These are phyloP conservation scores for Ceratobasidium papillatum DNA, from an alignment of 1,284 basidiomycete genomes.

Conservation along the genomic window DNA sequence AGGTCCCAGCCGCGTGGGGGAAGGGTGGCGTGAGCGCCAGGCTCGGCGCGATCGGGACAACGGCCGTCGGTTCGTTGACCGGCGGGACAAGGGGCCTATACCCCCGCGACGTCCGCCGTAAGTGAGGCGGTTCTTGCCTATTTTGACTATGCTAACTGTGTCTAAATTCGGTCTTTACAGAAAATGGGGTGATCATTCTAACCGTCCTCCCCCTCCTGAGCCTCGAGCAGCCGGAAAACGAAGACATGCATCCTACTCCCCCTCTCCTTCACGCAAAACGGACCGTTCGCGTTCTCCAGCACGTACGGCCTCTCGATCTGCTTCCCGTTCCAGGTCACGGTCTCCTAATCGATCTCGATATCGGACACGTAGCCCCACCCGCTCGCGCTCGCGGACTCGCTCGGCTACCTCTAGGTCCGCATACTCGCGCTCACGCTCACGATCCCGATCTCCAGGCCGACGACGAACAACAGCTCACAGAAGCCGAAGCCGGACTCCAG, in stretches of 20 bases:
- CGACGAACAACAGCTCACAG: slow-evolving; percentile 57
- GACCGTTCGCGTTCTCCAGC: slow-evolving; percentile 36
- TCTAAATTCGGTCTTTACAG: background rate
- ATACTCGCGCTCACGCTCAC: slow-evolving; percentile 65
- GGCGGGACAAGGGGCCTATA: slow-evolving; percentile 28
- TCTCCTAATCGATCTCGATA: slow-evolving; percentile 47
- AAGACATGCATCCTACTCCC: slow-evolving; percentile 32
- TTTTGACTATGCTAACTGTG: slow-evolving; percentile 12
- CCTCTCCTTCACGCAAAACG: slow-evolving; percentile 35
- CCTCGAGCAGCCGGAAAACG: slow-evolving; percentile 27
- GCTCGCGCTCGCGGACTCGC: slow-evolving; percentile 59
- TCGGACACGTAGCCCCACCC: slow-evolving; percentile 49
- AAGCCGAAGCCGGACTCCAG: slow-evolving; percentile 53
- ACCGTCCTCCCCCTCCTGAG: slow-evolving; percentile 22
- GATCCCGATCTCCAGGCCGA: slow-evolving; percentile 65
- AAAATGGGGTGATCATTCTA: slow-evolving; percentile 22
- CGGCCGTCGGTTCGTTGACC: slow-evolving; percentile 22
- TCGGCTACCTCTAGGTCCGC: slow-evolving; percentile 73
- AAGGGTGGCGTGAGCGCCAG: slow-evolving; percentile 39
- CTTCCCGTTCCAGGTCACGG: slow-evolving; percentile 38
- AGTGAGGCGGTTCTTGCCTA: background rate
- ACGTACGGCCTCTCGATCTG: slow-evolving; percentile 17
- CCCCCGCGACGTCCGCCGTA: slow-evolving; percentile 31
- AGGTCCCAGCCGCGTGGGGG: slow-evolving; percentile 38
- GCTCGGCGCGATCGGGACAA: slow-evolving; percentile 30